Base-by-base conservation (phyloP, 2,329 filamentous ascomycete species). In the Fusarium poae region DNA sequence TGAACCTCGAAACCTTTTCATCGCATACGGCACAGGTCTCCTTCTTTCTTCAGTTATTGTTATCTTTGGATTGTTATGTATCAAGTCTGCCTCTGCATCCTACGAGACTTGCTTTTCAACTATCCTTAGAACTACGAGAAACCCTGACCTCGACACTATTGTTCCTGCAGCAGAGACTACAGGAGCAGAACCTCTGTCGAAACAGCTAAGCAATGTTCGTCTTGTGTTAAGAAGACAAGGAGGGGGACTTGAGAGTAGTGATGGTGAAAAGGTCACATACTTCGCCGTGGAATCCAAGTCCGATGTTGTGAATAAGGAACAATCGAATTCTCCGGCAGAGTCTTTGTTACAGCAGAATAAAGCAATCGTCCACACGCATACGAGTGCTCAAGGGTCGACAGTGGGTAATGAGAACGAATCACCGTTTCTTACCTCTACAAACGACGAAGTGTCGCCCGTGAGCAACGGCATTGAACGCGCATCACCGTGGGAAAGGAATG, bases 111-210 rank as follows among this genome's bases (percentile, higher is more conserved):
- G 42, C 1, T 68, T 68, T 10, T 67, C 65, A 1, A 67, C 63
- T 2, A 59, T 68, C 3, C 2, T 68, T 2, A 45, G 63, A 1
- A 68, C 65, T 8, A 67, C 65, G 1, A 6, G 57, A 1, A 67
- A 68, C 10, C 53, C 63, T 1, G 42, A 56, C 0, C 42, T 68
- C 1, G 63, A 68, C 9, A 35, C 21, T 2, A 16, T 64, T 7
- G 6, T 68, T 5, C 37, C 42, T 0, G 11, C 18, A 4, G 48
- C 39, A 0, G 54, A 63, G 9, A 67, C 46, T 5, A 34, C 46
- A 3, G 58, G 63, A 0, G 64, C 63, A 6, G 49, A 67, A 15
- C 65, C 65, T 13, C 11, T 68, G 1, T 59, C 65, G 0, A 64
- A 35, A 4, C 11, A 49, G 0, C 35, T 62, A 4, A n/a, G 46